Evolutionary conservation across 495 filamentous ascomycete species (phyloP), one percentile per base, ranked within the genome.

Genomic region (Talaromyces trachyspermus): DNA sequence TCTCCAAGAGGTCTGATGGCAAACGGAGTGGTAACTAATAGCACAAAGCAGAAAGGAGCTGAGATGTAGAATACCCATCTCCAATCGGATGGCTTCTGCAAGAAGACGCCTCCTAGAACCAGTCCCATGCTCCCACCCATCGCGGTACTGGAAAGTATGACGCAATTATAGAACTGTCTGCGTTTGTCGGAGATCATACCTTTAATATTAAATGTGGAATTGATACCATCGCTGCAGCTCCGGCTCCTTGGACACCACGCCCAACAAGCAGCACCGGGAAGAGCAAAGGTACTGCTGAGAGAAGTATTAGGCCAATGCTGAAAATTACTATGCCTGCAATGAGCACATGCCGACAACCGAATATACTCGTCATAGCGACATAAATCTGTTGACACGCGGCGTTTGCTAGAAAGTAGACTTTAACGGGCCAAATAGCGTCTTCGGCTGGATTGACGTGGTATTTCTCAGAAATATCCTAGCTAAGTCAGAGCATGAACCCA

Each of bases 351-450:
- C 50, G 59, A 52, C 45, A 72, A 30, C 60, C 76, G 51, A 77
- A 78, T 30, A 74, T 64, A 32, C 63, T 64, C 11, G 71, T 75
- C 5, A 79, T 43, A 3, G 71, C 63, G 15, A 66, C 69, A 37
- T 70, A 65, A 43, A 71, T 59, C 17, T 72, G 72, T 49, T 75
- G 69, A 38, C 64, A 63, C 2, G 74, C 70, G 12, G 73, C 66
- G 25, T 61, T 63, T 3, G 65, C 54, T 7, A 77, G 59, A 6
- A 76, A 66, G 39, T 78, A 81, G 10, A 46, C 44, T 9, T 6
- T 36, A 15, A 46, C 37, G 4, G 44, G 44, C 44, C 44, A 46
- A 12, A 14, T 37, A 5, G 27, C 19, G 15, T 35, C 30, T 5
- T 19, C 9, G 3, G 32, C 23, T 24, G 20, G 23, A 19, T 25